phyloP scores from a whole-genome alignment of 495 filamentous ascomycete species.

The Paragyromitra xinjiangensis region DNA sequence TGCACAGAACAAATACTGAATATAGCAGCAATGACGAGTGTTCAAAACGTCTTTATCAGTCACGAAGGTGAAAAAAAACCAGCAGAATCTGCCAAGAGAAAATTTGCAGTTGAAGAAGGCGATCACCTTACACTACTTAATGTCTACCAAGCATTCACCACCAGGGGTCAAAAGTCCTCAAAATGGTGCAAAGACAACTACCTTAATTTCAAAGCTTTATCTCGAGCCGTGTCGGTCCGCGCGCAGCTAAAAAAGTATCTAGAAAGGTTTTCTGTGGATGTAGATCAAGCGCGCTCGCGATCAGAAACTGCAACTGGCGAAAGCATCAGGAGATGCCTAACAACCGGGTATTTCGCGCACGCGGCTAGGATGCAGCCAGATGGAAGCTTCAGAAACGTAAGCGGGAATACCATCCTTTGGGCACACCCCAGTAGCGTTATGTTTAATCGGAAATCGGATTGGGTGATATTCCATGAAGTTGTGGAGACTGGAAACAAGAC shows the following conservation, averaged over 20 bases:
- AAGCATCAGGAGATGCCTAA: slow-evolving; percentile 84
- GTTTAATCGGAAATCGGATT: slow-evolving; percentile 98
- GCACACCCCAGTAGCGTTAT: slow-evolving; percentile 93
- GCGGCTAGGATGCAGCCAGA: slow-evolving; percentile 95
- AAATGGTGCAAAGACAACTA: slow-evolving; percentile 88
- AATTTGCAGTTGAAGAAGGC: slow-evolving; percentile 92
- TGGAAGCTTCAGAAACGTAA: slow-evolving; percentile 85
- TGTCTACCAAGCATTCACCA: slow-evolving; percentile 89
- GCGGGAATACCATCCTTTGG: slow-evolving; percentile 74
- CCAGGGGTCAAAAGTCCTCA: slow-evolving; percentile 75
- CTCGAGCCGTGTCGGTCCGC: slow-evolving; percentile 83
- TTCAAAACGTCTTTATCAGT: slow-evolving; percentile 83
- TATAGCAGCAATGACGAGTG: slow-evolving; percentile 93
- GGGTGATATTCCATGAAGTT: slow-evolving; percentile 96
- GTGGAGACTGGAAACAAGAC: slow-evolving; percentile 90
- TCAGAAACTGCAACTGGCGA: slow-evolving; percentile 65
- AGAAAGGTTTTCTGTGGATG: slow-evolving; percentile 70
- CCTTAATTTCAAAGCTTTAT: slow-evolving; percentile 84
- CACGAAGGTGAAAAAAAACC: slow-evolving; percentile 78
- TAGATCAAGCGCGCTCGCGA: slow-evolving; percentile 47
- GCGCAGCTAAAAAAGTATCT: slow-evolving; percentile 86
- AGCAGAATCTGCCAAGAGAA: slow-evolving; percentile 75
- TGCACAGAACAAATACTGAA: slow-evolving; percentile 87
- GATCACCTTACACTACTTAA: slow-evolving; percentile 96
- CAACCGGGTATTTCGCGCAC: slow-evolving; percentile 92